phyloP scores from a whole-genome alignment of 2,329 filamentous ascomycete genomes.

The Colletotrichum gigasporum region DNA sequence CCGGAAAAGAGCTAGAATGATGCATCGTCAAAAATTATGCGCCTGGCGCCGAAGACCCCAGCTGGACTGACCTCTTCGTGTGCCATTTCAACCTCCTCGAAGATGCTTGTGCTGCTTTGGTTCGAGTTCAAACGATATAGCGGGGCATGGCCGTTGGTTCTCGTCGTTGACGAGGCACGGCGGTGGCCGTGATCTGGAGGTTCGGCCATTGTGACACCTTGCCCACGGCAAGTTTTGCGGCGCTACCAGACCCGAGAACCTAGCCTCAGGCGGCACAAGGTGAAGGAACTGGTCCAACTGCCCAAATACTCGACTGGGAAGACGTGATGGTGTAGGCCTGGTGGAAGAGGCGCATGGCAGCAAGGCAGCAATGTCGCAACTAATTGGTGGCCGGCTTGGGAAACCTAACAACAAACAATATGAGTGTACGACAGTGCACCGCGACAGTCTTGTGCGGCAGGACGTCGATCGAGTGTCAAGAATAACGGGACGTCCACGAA shows the following conservation, averaged over 20 bases:
- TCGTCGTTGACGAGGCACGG: conserved; percentile 16
- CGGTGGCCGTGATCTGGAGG: conserved; percentile 2
- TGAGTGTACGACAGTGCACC: background rate
- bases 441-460: background rate
- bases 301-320: background rate
- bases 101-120: conserved; percentile 80
- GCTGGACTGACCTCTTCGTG: conserved; percentile 78
- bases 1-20: conserved; percentile 78
- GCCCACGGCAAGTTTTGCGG: background rate
- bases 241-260: background rate
- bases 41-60: background rate
- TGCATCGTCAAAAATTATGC: background rate
- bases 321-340: background rate
- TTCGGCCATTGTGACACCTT: conserved; percentile 10
- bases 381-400: background rate
- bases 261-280: background rate
- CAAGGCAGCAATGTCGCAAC: background rate
- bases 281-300: background rate
- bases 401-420: background rate
- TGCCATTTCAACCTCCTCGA: conserved; percentile 98
- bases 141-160: conserved; percentile 32
- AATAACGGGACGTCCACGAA: background rate
- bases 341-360: background rate
- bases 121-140: conserved; percentile 76
- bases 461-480: background rate